Base-by-base conservation (phyloP, 208 protist genomes). In the Crithidia acanthocephali region DNA sequence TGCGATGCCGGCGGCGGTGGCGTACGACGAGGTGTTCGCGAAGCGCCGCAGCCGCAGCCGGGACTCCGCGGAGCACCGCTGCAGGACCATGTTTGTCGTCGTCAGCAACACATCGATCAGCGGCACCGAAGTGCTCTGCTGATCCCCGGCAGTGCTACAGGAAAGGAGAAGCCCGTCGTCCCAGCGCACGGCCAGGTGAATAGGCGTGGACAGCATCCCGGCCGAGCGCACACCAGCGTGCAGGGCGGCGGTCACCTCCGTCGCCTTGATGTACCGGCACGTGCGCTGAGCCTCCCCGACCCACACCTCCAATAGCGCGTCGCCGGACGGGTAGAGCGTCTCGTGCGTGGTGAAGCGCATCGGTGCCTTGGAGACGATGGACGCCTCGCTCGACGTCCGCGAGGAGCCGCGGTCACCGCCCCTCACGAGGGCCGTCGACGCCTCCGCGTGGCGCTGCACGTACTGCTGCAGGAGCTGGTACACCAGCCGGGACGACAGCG, bases 91-190 rank as follows among this genome's bases (percentile, higher is more conserved):
- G 23, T 78, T 78, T 30, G 47, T 42, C 22, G 59, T 68, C 27
- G 72, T 72, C n/a, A 78, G 44, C 33, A 23, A 18, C 16, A 74
- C 40, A 23, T 79, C 61, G 2, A 69, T 62, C 22, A 40, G 27
- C 47, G 68, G 63, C 10, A 71, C 74, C 6, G 37, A 40, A 45
- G 47, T 28, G 60, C 37, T 44, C 28, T 55, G 40, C 13, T 35
- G 51, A 3, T 28, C 18, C n/a, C 59, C 25, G 16, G 13, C 27
- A 20, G 33, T 70, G 57, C 28, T 86, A 73, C 86, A 88, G 9
- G 90, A 91, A 32, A 93, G 57, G 8, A 83, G 77, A 4, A 93
- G 68, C 8, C 87, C 87, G 55, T 95, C 90, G 68, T 93, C 87
- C 74, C 88, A 95, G 15, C 81, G 68, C 9, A 88, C 72, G 69